Evolutionary conservation across 2,329 filamentous ascomycete species (phyloP).

Genomic region (Sporothrix schenckii): DNA sequence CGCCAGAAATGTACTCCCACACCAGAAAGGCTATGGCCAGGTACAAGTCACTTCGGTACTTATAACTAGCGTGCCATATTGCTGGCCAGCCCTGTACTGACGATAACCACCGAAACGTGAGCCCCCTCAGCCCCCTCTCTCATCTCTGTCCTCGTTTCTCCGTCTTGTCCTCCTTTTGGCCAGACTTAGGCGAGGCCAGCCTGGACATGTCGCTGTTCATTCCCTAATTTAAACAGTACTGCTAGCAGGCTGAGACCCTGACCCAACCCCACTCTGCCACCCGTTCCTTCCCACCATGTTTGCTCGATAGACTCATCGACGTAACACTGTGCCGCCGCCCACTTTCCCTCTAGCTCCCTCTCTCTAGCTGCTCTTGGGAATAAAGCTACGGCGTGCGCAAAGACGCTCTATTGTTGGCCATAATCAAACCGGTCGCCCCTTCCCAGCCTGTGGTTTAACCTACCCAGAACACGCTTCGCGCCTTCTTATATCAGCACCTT

Average conservation of each 20-base stretch:
- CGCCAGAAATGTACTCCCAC: background rate
- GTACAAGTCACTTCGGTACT: constrained; percentile 17
- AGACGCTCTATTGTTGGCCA: constrained; percentile 1
- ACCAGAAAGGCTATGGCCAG: background rate
- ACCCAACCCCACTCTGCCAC: constrained; percentile 22
- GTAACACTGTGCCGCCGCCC: constrained; percentile 27
- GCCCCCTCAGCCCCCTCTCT: background rate
- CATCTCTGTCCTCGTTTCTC: constrained; percentile 4
- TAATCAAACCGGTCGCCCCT: background rate
- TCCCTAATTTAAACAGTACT: background rate
- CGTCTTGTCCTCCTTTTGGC: constrained; percentile 1
- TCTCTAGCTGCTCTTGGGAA: constrained; percentile 22
- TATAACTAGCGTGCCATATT: background rate
- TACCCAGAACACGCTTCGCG: constrained; percentile 24
- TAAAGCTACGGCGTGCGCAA: constrained; percentile 17
- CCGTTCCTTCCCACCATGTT: constrained; percentile 22
- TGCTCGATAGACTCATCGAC: constrained; percentile 22
- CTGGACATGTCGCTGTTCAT: background rate
- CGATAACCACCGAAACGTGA: background rate
- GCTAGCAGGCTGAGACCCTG: background rate
- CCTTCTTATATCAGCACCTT: background rate
- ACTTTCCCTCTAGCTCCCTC: constrained; percentile 22
- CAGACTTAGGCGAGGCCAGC: background rate
- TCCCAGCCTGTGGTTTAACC: constrained; percentile 9
- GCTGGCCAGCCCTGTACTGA: background rate